Conservation (phyloP, 2,329 filamentous ascomycete species). For the Hortaea werneckii region DNA sequence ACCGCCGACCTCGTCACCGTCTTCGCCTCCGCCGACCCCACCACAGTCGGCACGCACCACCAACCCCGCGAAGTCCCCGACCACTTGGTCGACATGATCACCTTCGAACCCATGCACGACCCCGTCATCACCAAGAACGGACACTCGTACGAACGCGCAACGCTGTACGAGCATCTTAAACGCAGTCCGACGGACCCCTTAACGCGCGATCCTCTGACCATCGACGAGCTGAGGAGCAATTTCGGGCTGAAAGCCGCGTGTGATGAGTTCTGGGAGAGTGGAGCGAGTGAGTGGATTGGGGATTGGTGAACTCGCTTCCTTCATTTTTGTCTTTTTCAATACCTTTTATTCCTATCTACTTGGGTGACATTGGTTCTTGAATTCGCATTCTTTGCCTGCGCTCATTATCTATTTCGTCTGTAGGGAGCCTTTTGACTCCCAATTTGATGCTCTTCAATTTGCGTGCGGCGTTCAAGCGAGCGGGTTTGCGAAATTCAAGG, state of each 20-base stretch:
- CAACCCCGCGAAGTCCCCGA: slow-evolving; percentile 55
- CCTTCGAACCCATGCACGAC: slow-evolving; percentile 25
- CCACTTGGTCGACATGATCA: slow-evolving; percentile 59
- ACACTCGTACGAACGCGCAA: slow-evolving; percentile 78
- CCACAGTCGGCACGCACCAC: slow-evolving; percentile 23
- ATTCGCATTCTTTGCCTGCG: too few species aligned
- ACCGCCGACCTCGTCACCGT: slow-evolving; percentile 34
- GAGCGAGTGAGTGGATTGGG: slow-evolving; percentile 71
- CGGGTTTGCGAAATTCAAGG: too few species aligned
- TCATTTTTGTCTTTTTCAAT: too few species aligned
- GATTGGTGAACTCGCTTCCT: slow-evolving; percentile 14
- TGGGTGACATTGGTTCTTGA: too few species aligned
- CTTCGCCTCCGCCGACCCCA: slow-evolving; percentile 39
- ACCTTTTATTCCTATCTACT: too few species aligned
- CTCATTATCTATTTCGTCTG: too few species aligned
- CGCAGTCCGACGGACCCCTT: slow-evolving; percentile 68
- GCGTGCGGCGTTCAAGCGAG: too few species aligned
- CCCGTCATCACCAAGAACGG: slow-evolving; percentile 65
- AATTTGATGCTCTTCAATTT: too few species aligned
- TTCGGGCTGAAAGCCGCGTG: slow-evolving; percentile 71
- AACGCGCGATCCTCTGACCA: slow-evolving; percentile 62
- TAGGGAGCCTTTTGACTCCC: too few species aligned
- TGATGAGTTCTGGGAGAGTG: slow-evolving; percentile 72
- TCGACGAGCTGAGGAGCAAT: slow-evolving; percentile 68
- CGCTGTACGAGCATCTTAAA: slow-evolving; percentile 76